Evolutionary conservation across 225 moss, liverwort and hornwort species (phyloP).

Genomic region (Ulota crispa): DNA sequence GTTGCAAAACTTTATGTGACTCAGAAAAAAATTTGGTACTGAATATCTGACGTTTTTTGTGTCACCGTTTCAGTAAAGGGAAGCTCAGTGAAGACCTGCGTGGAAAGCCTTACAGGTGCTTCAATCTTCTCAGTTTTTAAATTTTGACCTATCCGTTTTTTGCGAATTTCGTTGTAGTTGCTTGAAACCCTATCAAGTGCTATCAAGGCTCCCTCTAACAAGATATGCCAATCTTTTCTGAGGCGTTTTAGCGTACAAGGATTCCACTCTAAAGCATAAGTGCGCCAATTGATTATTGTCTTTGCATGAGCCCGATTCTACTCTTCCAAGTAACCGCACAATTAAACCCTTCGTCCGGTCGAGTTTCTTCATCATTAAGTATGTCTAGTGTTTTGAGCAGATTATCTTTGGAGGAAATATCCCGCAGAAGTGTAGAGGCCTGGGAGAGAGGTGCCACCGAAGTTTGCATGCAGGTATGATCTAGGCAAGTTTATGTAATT

Average conservation of each 20-base stretch:
- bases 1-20: not conserved
- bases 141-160: not conserved
- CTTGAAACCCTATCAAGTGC: conserved; percentile 1
- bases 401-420: conserved; percentile 77
- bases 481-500: not conserved
- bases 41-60: conserved; percentile 15
- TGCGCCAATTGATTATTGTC: not conserved
- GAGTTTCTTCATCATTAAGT: conserved; percentile 8
- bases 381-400: conserved; percentile 41
- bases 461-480: conserved; percentile 91
- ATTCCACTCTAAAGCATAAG: not conserved
- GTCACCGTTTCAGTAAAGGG: conserved; percentile 64
- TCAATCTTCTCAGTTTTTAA: not conserved
- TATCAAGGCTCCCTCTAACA: not conserved
- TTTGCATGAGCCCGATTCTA: not conserved
- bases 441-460: conserved; percentile 97
- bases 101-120: conserved; percentile 84
- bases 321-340: not conserved
- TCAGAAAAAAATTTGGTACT: not conserved
- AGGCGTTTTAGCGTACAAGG: not conserved
- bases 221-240: conserved; percentile 1
- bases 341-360: not conserved
- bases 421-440: conserved; percentile 74
- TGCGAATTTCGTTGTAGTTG: not conserved
- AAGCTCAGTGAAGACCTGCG: conserved; percentile 74